Evolutionary conservation across 805 yeast species (phyloP), one percentile per base, ranked within the genome.

Genomic region (Candida dajiaensis): DNA sequence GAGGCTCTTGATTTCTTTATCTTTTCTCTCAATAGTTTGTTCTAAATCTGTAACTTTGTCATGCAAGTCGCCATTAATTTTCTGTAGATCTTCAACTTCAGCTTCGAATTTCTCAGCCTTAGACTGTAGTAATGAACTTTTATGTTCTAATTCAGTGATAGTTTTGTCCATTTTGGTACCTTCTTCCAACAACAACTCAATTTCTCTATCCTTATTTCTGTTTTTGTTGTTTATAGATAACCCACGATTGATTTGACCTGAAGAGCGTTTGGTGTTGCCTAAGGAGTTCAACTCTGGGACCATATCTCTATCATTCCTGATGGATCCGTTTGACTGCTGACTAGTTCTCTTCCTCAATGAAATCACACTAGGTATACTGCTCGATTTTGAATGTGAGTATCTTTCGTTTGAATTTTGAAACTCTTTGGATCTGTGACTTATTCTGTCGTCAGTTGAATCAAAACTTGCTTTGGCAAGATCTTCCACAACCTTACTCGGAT

Each of bases 121-220:
- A 3, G 56, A 51, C 36, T 50, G 59, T 22, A 63, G 47, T n/a
- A 55, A 36, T 2, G 54, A 21, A 45, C 57, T 63, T 37, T 61
- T 56, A 20, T 56, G 50, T 49, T 72, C 73, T 21, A 72, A 60
- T 11, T 61, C 59, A 3, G 74, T 64, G 21, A 74, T 72, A 38
- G 63, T 63, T 13, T 55, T 51, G 49, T 79, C 83, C 75, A 76
- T 71, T 49, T 75, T 69, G 18, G 74, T 65, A 37, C 77, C 74
- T 54, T 76, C 80, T 26, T 68, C 70, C 22, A 74, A 54, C 11
- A 77, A 59, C 35, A 72, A 50, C 47, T 70, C 69, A 25, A 76
- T 64, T 50, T 77, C 80, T 43, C 72, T 67, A 40, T 73, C 73
- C 45, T 66, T 66, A 42, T 62, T 58, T 45, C 62, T 57, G 20